phyloP scores from a whole-genome alignment of 148 eudicot genomes.

The Limonium bicolor region DNA sequence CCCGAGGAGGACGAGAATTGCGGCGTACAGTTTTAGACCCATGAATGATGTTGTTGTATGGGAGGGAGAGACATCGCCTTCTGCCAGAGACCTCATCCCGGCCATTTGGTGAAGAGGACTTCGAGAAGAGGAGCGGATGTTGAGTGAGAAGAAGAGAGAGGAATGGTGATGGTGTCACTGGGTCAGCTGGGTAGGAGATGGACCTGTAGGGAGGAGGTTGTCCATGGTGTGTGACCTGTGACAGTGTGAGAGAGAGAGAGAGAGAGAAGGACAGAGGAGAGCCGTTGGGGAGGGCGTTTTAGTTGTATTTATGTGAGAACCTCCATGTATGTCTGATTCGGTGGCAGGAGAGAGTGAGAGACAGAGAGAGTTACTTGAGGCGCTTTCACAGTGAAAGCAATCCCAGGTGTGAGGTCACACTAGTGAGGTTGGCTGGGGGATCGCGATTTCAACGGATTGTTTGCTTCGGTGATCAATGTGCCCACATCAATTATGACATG shows the following conservation, averaged over 20 bases:
- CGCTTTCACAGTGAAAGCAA: conserved; percentile 5
- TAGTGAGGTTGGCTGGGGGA: too few species aligned
- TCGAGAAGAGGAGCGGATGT: too few species aligned
- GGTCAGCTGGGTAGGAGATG: background rate
- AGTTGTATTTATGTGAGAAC: conserved; percentile 3
- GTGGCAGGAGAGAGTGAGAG: background rate
- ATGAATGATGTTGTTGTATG: conserved; percentile 30
- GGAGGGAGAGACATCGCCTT: background rate
- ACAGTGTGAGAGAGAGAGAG: background rate
- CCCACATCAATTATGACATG: too few species aligned
- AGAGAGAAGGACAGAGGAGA: conserved; percentile 1
- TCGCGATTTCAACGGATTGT: conserved; percentile 1
- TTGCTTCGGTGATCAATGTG: too few species aligned
- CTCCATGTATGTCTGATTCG: conserved; percentile 22
- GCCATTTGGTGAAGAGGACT: too few species aligned
- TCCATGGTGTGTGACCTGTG: conserved; percentile 1
- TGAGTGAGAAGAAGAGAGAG: too few species aligned
- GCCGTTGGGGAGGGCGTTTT: conserved; percentile 7
- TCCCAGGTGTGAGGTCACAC: background rate
- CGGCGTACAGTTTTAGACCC: conserved; percentile 43
- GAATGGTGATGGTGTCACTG: background rate
- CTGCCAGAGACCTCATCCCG: too few species aligned
- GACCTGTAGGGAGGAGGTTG: background rate
- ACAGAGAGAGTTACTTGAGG: background rate
- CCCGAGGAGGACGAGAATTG: conserved; percentile 17